Conservation (phyloP, 148 eudicot species). For the Rhododendron ovatum region DNA sequence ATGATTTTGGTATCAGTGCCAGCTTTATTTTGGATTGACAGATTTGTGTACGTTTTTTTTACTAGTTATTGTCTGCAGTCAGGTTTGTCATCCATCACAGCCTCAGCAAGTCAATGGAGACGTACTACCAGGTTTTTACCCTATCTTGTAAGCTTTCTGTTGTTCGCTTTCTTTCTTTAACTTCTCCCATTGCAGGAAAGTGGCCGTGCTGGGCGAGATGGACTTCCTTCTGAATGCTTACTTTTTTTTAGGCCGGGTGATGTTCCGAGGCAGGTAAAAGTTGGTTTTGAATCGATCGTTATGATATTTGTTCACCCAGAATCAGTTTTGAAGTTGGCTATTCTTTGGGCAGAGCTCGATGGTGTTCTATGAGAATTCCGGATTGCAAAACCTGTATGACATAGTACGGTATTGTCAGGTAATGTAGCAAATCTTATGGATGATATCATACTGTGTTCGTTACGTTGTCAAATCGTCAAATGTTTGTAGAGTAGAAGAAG, state of each 20-base stretch:
- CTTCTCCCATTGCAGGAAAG: slow-evolving; percentile 66
- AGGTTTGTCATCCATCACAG: slow-evolving; percentile 99
- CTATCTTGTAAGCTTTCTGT: slow-evolving; percentile 7
- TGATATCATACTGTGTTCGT: background rate
- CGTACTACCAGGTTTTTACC: slow-evolving; percentile 84
- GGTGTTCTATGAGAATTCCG: slow-evolving; percentile 95
- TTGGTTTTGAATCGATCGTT: background rate
- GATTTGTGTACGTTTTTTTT: background rate
- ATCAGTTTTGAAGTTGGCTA: slow-evolving; percentile 3
- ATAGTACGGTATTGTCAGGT: slow-evolving; percentile 89
- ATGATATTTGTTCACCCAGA: background rate
- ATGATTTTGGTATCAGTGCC: background rate
- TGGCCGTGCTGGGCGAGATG: slow-evolving; percentile 99
- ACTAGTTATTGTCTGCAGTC: slow-evolving; percentile 51
- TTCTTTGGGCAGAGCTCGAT: slow-evolving; percentile 83
- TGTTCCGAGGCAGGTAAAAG: slow-evolving; percentile 81
- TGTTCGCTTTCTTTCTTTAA: slow-evolving; percentile 8
- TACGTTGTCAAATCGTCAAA: background rate
- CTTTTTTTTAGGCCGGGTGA: slow-evolving; percentile 92
- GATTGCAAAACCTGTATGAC: slow-evolving; percentile 90
- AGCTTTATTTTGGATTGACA: background rate
- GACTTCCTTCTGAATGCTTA: slow-evolving; percentile 91
- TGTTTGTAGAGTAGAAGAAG: background rate
- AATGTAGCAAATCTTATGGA: slow-evolving; percentile 6
- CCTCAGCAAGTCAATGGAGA: slow-evolving; percentile 99